Percentiles rank a stretch among this genome's conserved stretches.
These are phyloP conservation scores for Ustilago bromivora DNA, from an alignment of 1,284 basidiomycete genomes.

Conservation along the genomic window DNA sequence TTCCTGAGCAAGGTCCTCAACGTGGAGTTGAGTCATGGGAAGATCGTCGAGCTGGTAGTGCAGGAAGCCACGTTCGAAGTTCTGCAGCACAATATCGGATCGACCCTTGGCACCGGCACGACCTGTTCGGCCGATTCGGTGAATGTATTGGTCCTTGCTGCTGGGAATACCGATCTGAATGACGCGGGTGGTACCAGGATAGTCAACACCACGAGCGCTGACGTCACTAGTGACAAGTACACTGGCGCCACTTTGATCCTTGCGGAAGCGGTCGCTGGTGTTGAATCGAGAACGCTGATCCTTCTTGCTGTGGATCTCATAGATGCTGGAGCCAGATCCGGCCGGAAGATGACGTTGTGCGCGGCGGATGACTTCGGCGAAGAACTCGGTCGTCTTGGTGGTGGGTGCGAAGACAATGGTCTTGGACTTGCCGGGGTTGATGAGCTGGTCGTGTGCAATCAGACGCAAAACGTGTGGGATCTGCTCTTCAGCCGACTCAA, in stretches of 20 bases:
- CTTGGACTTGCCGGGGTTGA: conserved; percentile 80
- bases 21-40: conserved; percentile 77
- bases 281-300: conserved; percentile 77
- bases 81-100: conserved; percentile 86
- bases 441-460: conserved; percentile 89
- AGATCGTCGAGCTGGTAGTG: conserved; percentile 77
- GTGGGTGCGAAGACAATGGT: conserved; percentile 90
- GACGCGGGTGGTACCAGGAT: conserved; percentile 85
- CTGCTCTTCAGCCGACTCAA: conserved; percentile 78
- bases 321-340: conserved; percentile 61
- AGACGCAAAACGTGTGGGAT: conserved; percentile 83
- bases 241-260: conserved; percentile 73
- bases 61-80: conserved; percentile 84
- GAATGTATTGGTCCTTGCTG: conserved; percentile 83
- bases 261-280: conserved; percentile 79
- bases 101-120: conserved; percentile 80
- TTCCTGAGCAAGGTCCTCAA: conserved; percentile 74
- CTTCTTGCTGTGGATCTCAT: conserved; percentile 89
- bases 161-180: conserved; percentile 89
- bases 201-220: conserved; percentile 72
- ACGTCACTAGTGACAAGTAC: conserved; percentile 72
- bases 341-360: conserved; percentile 39
- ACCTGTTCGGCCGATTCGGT: conserved; percentile 91
- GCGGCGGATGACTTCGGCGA: conserved; percentile 73
- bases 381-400: conserved; percentile 84